Conservation (phyloP, 345 rosid species). For the Turnera subulata region DNA sequence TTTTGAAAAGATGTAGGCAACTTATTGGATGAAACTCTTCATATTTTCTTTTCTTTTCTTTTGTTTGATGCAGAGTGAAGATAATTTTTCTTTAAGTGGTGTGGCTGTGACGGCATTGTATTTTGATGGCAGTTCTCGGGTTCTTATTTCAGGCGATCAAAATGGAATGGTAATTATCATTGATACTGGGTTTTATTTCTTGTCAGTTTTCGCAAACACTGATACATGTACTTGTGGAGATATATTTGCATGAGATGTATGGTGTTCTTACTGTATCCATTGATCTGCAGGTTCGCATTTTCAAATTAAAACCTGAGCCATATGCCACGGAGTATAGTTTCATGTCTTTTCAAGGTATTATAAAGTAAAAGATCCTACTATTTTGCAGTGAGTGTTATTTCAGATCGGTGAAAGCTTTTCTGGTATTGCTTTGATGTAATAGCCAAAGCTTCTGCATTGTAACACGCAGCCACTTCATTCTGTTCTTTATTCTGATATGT, state of each 20-base stretch:
- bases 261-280: not conserved
- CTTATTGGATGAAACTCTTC: too few relatives aligned
- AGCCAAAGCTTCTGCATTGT: too few relatives aligned
- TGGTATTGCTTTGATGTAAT: too few relatives aligned
- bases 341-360: slow-evolving; percentile 54
- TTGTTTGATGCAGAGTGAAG: slow-evolving; percentile 57
- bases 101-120: slow-evolving; percentile 54
- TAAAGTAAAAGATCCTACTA: not conserved
- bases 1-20: too few relatives aligned
- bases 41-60: not conserved
- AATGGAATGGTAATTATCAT: slow-evolving; percentile 56
- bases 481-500: too few relatives aligned
- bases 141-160: slow-evolving; percentile 79
- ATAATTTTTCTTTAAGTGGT: slow-evolving; percentile 58
- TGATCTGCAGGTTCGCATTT: slow-evolving; percentile 61
- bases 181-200: slow-evolving; percentile 1
- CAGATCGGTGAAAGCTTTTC: not conserved
- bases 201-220: too few relatives aligned
- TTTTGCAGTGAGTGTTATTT: too few relatives aligned
- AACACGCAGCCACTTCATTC: too few relatives aligned
- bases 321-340: slow-evolving; percentile 59
- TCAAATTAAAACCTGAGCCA: slow-evolving; percentile 69
- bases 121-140: slow-evolving; percentile 48
- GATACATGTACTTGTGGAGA: not conserved
- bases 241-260: not conserved